Conservation (phyloP, 306 rosid species). For the Comarum palustre region DNA sequence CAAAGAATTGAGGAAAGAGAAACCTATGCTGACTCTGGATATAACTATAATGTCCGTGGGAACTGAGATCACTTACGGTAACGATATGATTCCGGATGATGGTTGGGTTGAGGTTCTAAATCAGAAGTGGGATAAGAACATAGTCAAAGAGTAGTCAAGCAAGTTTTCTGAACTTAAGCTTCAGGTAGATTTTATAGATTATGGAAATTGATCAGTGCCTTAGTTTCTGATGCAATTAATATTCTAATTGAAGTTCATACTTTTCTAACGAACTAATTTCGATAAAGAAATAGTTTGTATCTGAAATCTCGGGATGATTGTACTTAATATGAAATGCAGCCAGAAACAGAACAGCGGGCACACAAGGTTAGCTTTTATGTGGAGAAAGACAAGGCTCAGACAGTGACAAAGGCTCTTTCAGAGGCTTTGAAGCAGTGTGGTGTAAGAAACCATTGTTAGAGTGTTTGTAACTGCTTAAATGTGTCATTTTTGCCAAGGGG, state of each 20-base stretch:
- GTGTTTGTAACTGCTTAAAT: constrained; percentile 12
- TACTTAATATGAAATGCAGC: constrained; percentile 44
- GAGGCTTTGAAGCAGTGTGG: constrained; percentile 56
- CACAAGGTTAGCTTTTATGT: constrained; percentile 93
- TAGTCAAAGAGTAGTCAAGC: constrained; percentile 70
- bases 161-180: constrained; percentile 69
- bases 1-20: constrained; percentile 81
- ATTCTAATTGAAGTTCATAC: not conserved
- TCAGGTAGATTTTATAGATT: constrained; percentile 54
- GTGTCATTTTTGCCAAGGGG: not conserved
- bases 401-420: constrained; percentile 63
- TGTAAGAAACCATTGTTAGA: constrained; percentile 46
- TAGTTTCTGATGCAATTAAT: constrained; percentile 17
- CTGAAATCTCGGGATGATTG: constrained; percentile 17
- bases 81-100: constrained; percentile 70
- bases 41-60: constrained; percentile 94
- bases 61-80: constrained; percentile 94
- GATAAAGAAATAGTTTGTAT: constrained; percentile 10
- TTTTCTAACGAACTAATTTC: not conserved
- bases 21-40: constrained; percentile 95
- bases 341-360: constrained; percentile 80
- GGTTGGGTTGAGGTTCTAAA: constrained; percentile 85
- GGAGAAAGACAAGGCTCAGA: constrained; percentile 68
- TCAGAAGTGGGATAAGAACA: constrained; percentile 71
- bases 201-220: constrained; percentile 14